Evolutionary conservation across 129 eudicot genomes (phyloP), one percentile per base, ranked within the genome.

Genomic region (Ambrosia artemisiifolia): DNA sequence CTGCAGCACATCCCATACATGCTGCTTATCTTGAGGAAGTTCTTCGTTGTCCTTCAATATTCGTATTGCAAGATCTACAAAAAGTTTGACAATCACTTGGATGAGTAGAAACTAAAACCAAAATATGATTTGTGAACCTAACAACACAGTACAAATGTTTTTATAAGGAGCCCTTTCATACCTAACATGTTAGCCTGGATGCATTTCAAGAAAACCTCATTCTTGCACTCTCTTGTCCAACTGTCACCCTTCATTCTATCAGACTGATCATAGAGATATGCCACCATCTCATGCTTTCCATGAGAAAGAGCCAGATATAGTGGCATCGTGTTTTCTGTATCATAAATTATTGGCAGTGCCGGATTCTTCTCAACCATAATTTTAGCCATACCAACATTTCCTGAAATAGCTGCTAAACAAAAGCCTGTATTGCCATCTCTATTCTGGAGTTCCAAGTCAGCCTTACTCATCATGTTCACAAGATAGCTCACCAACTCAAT

Each of bases 401-500:
- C 57, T 16, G 28, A 5, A 18, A 50, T 50, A 50, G 43, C 43
- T 38, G 43, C 43, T 7, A 38, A 38, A 38, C 57, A 50, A 16
- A 50, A 50, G 6, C 24, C 24, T 50, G 57, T 50, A 50, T 50
- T 16, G 7, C 28, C 28, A 50, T 5, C 57, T 0, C 10, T 16
- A 18, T 50, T 50, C 24, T 50, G 57, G 24, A 50, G 57, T 50
- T 16, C 28, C 57, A 50, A 50, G 10, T 50, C 57, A 16, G 10
- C 24, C 28, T 0, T 5, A n/a, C 2, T 16, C 57, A 50, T 50
- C 9, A 4, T 50, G 57, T 50, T 12, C 11, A 86, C 72, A 14
- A 86, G 33, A 35, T 67, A 34, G 38, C 63, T 65, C 33, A 80
- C 85, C 18, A 86, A 53, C 33, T 62, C 30, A 19, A 33, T 14